Percentiles rank a stretch among this genome's conserved stretches.
phyloP scores from a whole-genome alignment of 371 early-diverging fungal genomes.

The Zychaea mexicana region DNA sequence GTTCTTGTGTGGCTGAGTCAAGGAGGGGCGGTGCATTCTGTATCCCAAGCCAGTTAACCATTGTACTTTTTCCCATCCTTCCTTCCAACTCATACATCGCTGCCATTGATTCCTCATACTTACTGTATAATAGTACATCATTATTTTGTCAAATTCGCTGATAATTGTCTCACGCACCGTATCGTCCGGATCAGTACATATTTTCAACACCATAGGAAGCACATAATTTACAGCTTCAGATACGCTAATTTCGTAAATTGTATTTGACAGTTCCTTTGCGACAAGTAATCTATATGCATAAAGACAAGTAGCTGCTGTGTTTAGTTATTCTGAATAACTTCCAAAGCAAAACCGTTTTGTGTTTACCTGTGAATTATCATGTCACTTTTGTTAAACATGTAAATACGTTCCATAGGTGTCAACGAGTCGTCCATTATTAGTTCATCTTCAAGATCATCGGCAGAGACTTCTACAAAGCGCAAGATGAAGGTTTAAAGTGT shows the following conservation, averaged over 20 bases:
- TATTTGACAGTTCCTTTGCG: slow-evolving; percentile 41
- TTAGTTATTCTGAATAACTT: background rate
- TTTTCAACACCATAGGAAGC: slow-evolving; percentile 46
- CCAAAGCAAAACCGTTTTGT: slow-evolving; percentile 1
- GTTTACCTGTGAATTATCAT: slow-evolving; percentile 54
- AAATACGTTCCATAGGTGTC: slow-evolving; percentile 52
- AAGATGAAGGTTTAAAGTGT: no score
- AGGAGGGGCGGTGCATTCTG: slow-evolving; percentile 30
- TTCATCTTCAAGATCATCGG: slow-evolving; percentile 51
- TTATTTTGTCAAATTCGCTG: slow-evolving; percentile 50
- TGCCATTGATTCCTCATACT: background rate
- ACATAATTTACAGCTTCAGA: slow-evolving; percentile 50
- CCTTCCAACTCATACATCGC: no score
- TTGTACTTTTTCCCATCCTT: background rate
- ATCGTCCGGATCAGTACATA: slow-evolving; percentile 52
- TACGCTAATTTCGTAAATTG: slow-evolving; percentile 42
- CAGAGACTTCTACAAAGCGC: slow-evolving; percentile 18
- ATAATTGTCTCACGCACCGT: slow-evolving; percentile 56
- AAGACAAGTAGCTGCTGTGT: background rate
- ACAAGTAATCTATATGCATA: slow-evolving; percentile 24
- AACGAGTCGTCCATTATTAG: slow-evolving; percentile 46
- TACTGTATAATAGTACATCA: slow-evolving; percentile 57
- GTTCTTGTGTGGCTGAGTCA: slow-evolving; percentile 5
- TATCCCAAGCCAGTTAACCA: background rate
- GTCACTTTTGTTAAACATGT: slow-evolving; percentile 48